Evolutionary conservation across 1,284 basidiomycete genomes (phyloP), one percentile per base, ranked within the genome.

Genomic region (Cerioporus squamosus): DNA sequence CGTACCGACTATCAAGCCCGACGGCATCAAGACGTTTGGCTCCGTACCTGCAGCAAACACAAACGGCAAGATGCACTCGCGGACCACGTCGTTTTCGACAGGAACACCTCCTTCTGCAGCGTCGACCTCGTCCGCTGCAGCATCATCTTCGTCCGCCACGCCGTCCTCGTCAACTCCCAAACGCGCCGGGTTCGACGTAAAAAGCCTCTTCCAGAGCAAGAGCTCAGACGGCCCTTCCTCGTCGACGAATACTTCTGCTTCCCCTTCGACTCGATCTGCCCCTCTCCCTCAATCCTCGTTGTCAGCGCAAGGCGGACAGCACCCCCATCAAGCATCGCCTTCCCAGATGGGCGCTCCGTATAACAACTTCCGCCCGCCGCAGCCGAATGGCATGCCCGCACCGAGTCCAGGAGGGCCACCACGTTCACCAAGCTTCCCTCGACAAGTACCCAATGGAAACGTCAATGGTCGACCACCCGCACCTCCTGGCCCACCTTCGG

Each of bases 11-110:
- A 79, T 86, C 66, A 89, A 86, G 77, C 76, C 83, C 57, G 90
- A 92, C 68, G 83, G 79, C 62, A 87, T 93, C 68, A 91, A 88
- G 74, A 84, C 89, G 40, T 94, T 94, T 73, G 91, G 93, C 68
- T 81, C 88, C 20, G 84, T 94, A 45, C 84, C 82, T 50, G 85
- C 84, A 51, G 75, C 82, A 53, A 82, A 81, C 44, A 75, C 69
- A 53, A 88, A 88, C 73, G 86, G 86, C 61, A 88, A 86, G 50
- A 57, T 46, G 22, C 59, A 63, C 44, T 56, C 67, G 5, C 55
- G 60, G 51, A 61, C 60, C 57, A 64, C 68, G 59, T 74, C 72
- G 57, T 75, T 68, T 65, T 70, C 71, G 56, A 68, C 71, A 60
- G 62, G 77, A 60, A 70, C 72, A 36, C 65, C 72, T 29, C 53